phyloP scores from a whole-genome alignment of 768 basidiomycete species.

The Russula abietina region DNA sequence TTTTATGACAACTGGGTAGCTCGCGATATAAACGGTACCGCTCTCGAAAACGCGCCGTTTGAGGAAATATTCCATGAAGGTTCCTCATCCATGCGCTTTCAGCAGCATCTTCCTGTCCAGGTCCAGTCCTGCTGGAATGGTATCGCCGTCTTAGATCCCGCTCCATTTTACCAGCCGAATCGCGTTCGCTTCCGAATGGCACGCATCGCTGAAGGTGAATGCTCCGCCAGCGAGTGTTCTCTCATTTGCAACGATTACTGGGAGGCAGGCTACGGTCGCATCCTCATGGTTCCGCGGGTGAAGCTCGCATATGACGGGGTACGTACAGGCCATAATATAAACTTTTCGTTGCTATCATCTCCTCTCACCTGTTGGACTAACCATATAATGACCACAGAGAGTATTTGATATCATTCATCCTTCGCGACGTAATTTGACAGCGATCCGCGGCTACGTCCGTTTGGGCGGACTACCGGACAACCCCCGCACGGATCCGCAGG shows the following conservation, averaged over 20 bases:
- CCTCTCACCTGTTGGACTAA: not conserved
- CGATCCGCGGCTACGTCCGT: constrained; percentile 88
- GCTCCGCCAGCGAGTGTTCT: constrained; percentile 92
- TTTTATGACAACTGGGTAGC: constrained; percentile 99
- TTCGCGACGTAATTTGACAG: constrained; percentile 81
- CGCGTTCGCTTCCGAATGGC: constrained; percentile 97
- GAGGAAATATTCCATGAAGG: constrained; percentile 88
- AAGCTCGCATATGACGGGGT: constrained; percentile 94
- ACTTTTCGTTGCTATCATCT: not conserved
- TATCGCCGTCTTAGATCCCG: constrained; percentile 90
- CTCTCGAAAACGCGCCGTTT: constrained; percentile 96
- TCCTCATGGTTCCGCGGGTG: constrained; percentile 96
- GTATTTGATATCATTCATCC: constrained; percentile 97
- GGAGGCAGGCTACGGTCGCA: constrained; percentile 91
- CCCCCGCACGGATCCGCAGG: constrained; percentile 94
- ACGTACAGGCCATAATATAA: constrained; percentile 25
- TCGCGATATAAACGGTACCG: constrained; percentile 96
- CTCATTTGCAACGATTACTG: constrained; percentile 99
- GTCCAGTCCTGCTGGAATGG: constrained; percentile 99
- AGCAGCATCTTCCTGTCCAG: constrained; percentile 87
- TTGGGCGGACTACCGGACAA: constrained; percentile 97
- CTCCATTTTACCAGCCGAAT: constrained; percentile 87
- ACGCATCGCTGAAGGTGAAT: constrained; percentile 77
- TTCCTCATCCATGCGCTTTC: constrained; percentile 73
- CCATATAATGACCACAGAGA: constrained; percentile 43